Evolutionary conservation across 305 asterid genomes (phyloP).

Genomic region (Solanum chacoense): DNA sequence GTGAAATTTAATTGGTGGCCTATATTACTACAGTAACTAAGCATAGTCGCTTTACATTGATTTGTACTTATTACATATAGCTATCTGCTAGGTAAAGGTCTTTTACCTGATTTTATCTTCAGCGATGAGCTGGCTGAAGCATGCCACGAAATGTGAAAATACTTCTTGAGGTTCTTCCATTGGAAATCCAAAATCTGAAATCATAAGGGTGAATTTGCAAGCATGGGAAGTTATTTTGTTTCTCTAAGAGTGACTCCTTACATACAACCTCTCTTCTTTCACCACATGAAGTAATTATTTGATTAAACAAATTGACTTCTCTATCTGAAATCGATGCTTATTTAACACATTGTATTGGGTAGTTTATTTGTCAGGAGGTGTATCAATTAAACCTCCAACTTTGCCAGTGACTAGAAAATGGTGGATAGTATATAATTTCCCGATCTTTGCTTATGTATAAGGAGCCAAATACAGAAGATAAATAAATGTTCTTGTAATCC

Average conservation of each 20-base stretch:
- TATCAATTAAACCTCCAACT: background rate
- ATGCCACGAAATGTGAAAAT: background rate
- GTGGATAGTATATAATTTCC: background rate
- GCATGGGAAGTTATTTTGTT: background rate
- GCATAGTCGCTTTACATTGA: background rate
- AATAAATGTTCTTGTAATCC: background rate
- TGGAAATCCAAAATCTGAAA: background rate
- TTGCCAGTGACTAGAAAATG: background rate
- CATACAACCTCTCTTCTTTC: background rate
- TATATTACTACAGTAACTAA: background rate
- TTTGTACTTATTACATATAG: background rate
- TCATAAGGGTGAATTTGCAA: background rate
- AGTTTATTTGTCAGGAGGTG: background rate
- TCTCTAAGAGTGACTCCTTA: background rate
- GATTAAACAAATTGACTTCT: background rate
- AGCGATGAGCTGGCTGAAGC: background rate
- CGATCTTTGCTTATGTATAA: background rate
- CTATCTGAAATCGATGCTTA: background rate
- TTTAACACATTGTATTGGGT: background rate
- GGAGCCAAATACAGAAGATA: background rate
- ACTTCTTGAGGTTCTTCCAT: background rate
- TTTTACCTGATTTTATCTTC: background rate
- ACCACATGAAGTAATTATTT: background rate
- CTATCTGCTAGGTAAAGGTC: background rate
- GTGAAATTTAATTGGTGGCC: background rate